Conservation (phyloP, 2,329 filamentous ascomycete species). For the Chlorencoelia australis region DNA sequence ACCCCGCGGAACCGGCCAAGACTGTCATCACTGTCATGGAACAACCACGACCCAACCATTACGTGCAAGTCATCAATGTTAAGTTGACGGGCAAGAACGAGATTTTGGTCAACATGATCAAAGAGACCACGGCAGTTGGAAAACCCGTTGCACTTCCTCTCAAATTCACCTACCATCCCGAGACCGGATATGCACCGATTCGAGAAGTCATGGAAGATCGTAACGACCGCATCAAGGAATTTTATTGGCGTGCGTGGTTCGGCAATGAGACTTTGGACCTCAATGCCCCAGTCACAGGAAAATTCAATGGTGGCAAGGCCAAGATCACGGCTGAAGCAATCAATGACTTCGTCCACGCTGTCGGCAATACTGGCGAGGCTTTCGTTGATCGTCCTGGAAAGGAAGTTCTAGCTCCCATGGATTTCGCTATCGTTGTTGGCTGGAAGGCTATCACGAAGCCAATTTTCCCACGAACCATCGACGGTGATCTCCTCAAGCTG, state of each 20-base stretch:
- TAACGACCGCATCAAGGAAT: constrained; percentile 98
- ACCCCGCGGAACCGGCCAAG: constrained; percentile 73
- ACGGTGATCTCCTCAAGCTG: constrained; percentile 90
- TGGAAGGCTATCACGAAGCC: constrained; percentile 99
- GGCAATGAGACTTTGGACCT: constrained; percentile 76
- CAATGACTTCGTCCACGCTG: constrained; percentile 97
- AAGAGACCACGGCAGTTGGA: constrained; percentile 80
- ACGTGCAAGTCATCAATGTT: constrained; percentile 81
- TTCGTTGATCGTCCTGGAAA: constrained; percentile 95
- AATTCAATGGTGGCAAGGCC: constrained; percentile 81
- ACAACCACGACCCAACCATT: constrained; percentile 74
- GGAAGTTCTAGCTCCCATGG: constrained; percentile 92
- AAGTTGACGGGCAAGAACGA: constrained; percentile 65
- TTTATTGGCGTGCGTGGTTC: constrained; percentile 98
- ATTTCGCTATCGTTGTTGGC: constrained; percentile 94
- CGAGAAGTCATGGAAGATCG: constrained; percentile 91
- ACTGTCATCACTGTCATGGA: constrained; percentile 83
- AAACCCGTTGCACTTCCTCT: constrained; percentile 76
- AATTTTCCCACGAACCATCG: constrained; percentile 93
- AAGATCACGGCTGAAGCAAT: constrained; percentile 87
- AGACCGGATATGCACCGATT: constrained; percentile 95
- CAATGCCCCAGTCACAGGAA: constrained; percentile 72
- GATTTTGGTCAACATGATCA: constrained; percentile 83
- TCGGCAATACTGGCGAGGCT: constrained; percentile 93
- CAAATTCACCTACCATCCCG: constrained; percentile 86